Conservation (phyloP, 179 eudicot genomes). For the Gypsophila paniculata region DNA sequence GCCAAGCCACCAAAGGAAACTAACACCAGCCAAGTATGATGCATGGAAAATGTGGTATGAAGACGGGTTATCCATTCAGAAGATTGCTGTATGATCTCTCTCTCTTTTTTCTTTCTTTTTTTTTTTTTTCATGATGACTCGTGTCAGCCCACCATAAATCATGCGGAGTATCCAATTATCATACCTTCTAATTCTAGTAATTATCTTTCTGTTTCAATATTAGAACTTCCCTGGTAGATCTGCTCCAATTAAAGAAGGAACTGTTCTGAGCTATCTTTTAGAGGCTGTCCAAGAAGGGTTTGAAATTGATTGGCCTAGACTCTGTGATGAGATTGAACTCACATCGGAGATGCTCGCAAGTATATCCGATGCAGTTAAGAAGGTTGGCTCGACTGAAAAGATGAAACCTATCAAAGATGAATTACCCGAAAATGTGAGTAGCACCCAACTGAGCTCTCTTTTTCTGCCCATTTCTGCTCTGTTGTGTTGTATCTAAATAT, state of each 20-base stretch:
- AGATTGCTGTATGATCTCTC: constrained; percentile 58
- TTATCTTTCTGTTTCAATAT: constrained; percentile 11
- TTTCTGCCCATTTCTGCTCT: not conserved
- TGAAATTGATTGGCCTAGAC: constrained; percentile 58
- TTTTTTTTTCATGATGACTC: too few relatives aligned
- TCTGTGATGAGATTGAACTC: constrained; percentile 54
- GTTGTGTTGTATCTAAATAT: not conserved
- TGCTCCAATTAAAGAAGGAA: constrained; percentile 73
- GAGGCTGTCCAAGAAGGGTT: constrained; percentile 78
- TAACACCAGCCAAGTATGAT: constrained; percentile 64
- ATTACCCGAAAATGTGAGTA: constrained; percentile 71
- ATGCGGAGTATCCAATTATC: too few relatives aligned
- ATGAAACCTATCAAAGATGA: constrained; percentile 80
- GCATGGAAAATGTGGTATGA: constrained; percentile 91
- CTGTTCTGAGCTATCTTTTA: constrained; percentile 55
- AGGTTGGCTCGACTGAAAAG: constrained; percentile 69
- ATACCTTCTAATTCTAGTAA: not conserved
- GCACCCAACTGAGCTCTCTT: not conserved
- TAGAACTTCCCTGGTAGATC: constrained; percentile 76
- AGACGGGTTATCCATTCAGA: constrained; percentile 50
- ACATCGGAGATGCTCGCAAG: constrained; percentile 36
- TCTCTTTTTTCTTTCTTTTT: not conserved
- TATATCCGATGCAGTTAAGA: constrained; percentile 45
- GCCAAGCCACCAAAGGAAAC: constrained; percentile 33
- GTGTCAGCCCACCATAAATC: too few relatives aligned